Evolutionary conservation across 116 monocot species (phyloP).

Genomic region (Phalaenopsis hybrid): DNA sequence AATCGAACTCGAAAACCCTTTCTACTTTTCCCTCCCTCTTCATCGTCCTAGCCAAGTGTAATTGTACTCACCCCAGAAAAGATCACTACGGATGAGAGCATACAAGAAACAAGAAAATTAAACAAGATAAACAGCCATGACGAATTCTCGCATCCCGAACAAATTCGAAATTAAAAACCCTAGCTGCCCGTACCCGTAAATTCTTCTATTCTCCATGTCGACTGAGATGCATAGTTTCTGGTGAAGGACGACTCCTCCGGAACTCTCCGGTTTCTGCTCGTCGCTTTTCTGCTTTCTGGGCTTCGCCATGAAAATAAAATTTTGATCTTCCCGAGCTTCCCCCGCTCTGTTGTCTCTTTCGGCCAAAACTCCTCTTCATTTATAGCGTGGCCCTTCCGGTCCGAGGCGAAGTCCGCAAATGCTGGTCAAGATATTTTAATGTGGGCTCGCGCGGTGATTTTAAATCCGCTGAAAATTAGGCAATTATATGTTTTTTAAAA

Average conservation of each 20-base stretch:
- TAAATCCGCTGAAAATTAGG: no score
- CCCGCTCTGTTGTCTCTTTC: not conserved
- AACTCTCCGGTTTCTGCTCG: constrained; percentile 43
- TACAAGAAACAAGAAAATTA: not conserved
- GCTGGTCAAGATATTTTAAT: no score
- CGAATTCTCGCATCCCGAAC: not conserved
- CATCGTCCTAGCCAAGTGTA: not conserved
- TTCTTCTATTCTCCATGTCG: constrained; percentile 57
- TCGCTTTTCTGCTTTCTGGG: constrained; percentile 81
- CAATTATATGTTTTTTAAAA: no score
- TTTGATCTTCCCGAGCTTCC: not conserved
- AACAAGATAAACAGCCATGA: not conserved
- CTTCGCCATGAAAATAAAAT: constrained; percentile 58
- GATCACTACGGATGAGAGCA: not conserved
- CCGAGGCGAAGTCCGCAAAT: no score
- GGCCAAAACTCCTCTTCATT: not conserved
- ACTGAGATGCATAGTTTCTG: constrained; percentile 94
- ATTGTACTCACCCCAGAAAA: not conserved
- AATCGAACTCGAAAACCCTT: not conserved
- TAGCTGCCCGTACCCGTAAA: constrained; percentile 56
- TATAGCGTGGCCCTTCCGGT: not conserved
- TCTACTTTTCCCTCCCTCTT: not conserved
- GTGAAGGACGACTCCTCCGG: constrained; percentile 54
- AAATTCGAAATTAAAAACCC: not conserved
- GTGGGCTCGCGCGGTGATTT: no score